Evolutionary conservation across 2,329 filamentous ascomycete species (phyloP).

Genomic region (Colletotrichum euphorbiae): DNA sequence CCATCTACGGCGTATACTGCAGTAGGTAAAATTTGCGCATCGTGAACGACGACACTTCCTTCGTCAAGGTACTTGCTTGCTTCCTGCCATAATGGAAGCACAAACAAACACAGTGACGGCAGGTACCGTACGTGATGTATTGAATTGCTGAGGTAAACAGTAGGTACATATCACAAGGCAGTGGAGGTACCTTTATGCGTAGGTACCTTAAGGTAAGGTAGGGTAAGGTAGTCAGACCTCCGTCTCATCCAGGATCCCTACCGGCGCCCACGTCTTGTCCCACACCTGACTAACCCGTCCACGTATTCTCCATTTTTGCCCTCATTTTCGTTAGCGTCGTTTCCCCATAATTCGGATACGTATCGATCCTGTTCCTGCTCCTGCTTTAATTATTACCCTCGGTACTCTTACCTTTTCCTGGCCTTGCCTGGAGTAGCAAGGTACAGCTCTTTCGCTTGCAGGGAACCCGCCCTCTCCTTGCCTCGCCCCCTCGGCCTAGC

Average conservation of each 20-base stretch:
- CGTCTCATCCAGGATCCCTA: slow-evolving; percentile 32
- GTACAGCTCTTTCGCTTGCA: slow-evolving; percentile 15
- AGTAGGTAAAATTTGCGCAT: neutral
- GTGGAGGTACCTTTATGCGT: neutral
- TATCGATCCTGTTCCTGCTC: slow-evolving; percentile 4
- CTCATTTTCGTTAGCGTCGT: slow-evolving; percentile 19
- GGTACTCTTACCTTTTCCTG: slow-evolving; percentile 13
- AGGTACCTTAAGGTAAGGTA: too few relatives aligned
- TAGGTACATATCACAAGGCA: neutral
- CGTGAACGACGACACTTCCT: neutral
- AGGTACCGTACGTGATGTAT: neutral
- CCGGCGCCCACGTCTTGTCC: slow-evolving; percentile 7
- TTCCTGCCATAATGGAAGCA: too few relatives aligned
- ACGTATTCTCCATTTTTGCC: slow-evolving; percentile 27
- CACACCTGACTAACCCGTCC: slow-evolving; percentile 33
- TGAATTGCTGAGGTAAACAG: slow-evolving; percentile 5
- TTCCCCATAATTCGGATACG: slow-evolving; percentile 38
- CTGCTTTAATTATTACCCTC: slow-evolving; percentile 32
- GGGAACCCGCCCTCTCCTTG: slow-evolving; percentile 4
- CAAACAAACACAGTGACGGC: neutral
- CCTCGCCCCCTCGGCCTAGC: slow-evolving; percentile 18
- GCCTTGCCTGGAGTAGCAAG: slow-evolving; percentile 29
- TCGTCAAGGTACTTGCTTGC: slow-evolving; percentile 1
- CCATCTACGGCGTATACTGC: neutral
- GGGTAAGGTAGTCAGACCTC: slow-evolving; percentile 6